Percentiles rank a stretch among this genome's conserved stretches.
phyloP scores from a whole-genome alignment of 2,329 filamentous ascomycete genomes.

The Trichoderma afroharzianum region DNA sequence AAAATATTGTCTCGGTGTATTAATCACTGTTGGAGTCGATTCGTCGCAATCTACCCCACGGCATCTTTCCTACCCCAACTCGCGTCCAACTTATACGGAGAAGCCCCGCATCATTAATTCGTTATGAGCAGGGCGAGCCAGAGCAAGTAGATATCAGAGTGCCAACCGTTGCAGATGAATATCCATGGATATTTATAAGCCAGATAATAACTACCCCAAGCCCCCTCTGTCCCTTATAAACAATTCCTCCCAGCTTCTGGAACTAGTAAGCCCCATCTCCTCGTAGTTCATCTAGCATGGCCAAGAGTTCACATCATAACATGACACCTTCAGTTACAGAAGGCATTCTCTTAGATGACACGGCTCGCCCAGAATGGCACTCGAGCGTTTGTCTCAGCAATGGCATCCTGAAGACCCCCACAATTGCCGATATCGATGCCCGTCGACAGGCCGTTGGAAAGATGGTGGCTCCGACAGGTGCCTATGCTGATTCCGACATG shows the following conservation, averaged over 20 bases:
- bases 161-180: not conserved
- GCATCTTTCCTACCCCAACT: conserved; percentile 2
- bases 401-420: not conserved
- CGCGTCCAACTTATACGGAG: not conserved
- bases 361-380: not conserved
- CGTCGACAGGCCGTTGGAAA: not conserved
- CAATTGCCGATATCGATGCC: not conserved
- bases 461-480: not conserved
- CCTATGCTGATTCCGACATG: not conserved
- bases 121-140: not conserved
- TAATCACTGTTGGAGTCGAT: not conserved
- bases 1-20: not conserved
- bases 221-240: not conserved
- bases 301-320: not conserved
- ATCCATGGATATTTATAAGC: not conserved
- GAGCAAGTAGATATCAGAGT: not conserved
- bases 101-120: not conserved
- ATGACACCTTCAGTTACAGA: not conserved
- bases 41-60: conserved; percentile 3
- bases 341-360: not conserved
- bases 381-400: not conserved
- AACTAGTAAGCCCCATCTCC: not conserved
- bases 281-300: not conserved
- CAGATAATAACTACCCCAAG: not conserved
- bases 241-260: not conserved